phyloP scores from a whole-genome alignment of 768 basidiomycete genomes.

The Suillus discolor region DNA sequence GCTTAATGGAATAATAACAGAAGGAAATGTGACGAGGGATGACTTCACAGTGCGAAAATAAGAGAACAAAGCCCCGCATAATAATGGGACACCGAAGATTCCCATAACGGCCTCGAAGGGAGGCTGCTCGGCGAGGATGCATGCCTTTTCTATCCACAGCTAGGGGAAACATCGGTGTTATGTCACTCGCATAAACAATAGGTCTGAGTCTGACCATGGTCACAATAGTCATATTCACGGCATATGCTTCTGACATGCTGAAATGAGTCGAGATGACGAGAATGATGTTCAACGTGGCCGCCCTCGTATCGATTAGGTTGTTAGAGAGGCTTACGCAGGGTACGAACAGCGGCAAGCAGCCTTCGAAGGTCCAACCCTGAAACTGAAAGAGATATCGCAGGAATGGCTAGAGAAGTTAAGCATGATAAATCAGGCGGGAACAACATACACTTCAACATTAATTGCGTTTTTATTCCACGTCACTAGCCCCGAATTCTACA shows the following conservation, averaged over 20 bases:
- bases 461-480: not conserved
- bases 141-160: conserved; percentile 17
- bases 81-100: conserved; percentile 21
- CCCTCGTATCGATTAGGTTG: not conserved
- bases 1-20: conserved; percentile 31
- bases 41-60: conserved; percentile 17
- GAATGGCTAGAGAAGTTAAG: not conserved
- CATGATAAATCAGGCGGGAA: not conserved
- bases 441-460: not conserved
- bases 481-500: not conserved
- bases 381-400: not conserved
- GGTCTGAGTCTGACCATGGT: conserved; percentile 18
- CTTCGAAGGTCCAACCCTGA: not conserved
- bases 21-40: conserved; percentile 33
- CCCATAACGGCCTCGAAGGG: conserved; percentile 16
- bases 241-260: not conserved
- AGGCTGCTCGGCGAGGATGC: conserved; percentile 3
- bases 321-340: not conserved
- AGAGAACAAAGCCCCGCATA: conserved; percentile 25
- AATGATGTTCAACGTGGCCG: not conserved
- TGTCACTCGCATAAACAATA: not conserved
- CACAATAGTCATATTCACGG: conserved; percentile 3
- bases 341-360: not conserved
- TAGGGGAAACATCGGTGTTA: conserved; percentile 9
- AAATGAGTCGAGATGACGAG: not conserved